Conservation (phyloP, 140 eudicot species). For the Senecio squalidus region DNA sequence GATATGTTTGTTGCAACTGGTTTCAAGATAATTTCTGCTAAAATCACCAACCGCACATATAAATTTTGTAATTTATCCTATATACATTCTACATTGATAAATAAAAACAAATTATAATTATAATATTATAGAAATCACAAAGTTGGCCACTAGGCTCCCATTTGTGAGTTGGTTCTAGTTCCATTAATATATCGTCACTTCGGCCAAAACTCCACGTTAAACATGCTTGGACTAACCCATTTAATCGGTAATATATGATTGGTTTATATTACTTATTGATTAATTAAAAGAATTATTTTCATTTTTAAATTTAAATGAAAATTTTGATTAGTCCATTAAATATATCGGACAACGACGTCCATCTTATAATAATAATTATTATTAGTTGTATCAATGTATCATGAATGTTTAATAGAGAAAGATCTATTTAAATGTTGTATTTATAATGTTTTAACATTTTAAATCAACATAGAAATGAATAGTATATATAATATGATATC, state of each 20-base stretch:
- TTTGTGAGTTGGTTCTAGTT: slow-evolving; percentile 28
- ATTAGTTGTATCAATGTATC: no score
- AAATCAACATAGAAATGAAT: no score
- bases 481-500: no score
- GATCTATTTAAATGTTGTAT: no score
- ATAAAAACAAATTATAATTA: no score
- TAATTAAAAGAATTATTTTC: slow-evolving; percentile 1
- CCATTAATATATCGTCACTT: slow-evolving; percentile 28
- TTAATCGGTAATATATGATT: background rate
- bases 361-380: no score
- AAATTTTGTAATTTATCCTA: no score
- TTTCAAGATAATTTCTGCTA: no score
- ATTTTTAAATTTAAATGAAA: background rate
- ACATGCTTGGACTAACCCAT: slow-evolving; percentile 8
- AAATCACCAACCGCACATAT: no score
- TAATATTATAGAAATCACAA: slow-evolving; percentile 16
- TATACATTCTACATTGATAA: background rate
- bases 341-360: background rate
- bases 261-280: slow-evolving; percentile 8
- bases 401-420: no score
- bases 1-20: no score
- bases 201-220: slow-evolving; percentile 22
- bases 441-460: no score
- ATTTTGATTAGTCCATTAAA: background rate
- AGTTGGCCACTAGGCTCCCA: slow-evolving; percentile 38